These are phyloP conservation scores for Aspergillus japonicus DNA, from an alignment of 2,329 filamentous ascomycete species.

Conservation along the genomic window DNA sequence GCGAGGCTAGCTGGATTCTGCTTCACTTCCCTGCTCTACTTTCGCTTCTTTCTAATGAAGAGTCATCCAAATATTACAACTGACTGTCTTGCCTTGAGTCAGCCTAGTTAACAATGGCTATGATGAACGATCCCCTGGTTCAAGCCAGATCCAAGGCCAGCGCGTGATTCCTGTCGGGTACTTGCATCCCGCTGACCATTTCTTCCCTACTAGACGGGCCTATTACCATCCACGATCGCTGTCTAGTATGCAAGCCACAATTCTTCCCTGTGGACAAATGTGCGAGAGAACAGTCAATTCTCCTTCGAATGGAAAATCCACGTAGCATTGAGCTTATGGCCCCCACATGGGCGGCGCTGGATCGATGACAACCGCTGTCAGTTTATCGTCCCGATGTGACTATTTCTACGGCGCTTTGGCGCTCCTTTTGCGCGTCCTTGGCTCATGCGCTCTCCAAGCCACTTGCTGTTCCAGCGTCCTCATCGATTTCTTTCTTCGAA, in stretches of 20 bases:
- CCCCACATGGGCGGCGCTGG: not conserved
- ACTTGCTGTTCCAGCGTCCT: not conserved
- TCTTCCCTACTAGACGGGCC: conserved; percentile 4
- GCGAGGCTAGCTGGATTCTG: not conserved
- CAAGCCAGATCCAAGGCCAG: conserved; percentile 22
- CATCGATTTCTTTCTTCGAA: not conserved
- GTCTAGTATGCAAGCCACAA: conserved; percentile 12
- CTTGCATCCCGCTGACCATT: conserved; percentile 25
- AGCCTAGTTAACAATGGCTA: conserved; percentile 7
- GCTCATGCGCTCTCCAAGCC: not conserved
- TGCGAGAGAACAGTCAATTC: not conserved
- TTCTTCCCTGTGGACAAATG: not conserved
- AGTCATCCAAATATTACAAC: not conserved
- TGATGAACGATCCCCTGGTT: conserved; percentile 12
- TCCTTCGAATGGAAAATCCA: not conserved
- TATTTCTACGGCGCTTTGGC: not conserved
- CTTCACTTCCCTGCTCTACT: not conserved
- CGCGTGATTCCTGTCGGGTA: conserved; percentile 32
- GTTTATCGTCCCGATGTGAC: not conserved
- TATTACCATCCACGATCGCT: not conserved
- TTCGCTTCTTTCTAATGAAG: not conserved
- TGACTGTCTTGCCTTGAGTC: not conserved
- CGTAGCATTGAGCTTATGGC: not conserved
- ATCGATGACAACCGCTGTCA: not conserved
- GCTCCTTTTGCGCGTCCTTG: not conserved